Base-by-base conservation (phyloP, 805 yeast species). In the Candida hungchunana region DNA sequence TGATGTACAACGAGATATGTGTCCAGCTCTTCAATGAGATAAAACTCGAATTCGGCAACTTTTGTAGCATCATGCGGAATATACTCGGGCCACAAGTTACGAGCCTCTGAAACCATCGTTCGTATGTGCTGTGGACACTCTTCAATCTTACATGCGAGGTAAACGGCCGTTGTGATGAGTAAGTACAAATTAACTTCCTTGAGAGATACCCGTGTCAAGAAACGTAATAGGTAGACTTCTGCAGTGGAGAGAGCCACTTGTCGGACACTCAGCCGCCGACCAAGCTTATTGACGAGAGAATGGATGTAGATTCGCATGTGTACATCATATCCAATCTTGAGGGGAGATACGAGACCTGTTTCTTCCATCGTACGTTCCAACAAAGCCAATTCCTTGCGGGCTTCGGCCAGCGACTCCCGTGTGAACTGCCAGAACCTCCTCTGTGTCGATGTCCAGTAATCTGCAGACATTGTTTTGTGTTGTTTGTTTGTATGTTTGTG, bases 61-160 rank as follows among this genome's bases (percentile, higher is more conserved):
- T 85, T 86, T 19, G 95, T 82, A 13, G 88, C 76, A 56, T 90
- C 97, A 40, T 83, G 87, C 0, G 97, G 95, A 24, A 90, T 81
- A 51, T 79, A 86, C 52, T 89, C 96, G 0, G 97, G 97, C 97
- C 97, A 90, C 26, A 87, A 62, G 25, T 81, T 81, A 35, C 96
- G 64, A 2, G 97, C 93, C 55, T 90, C 97, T 14, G 79, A 70
- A 16, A 86, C 75, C 8, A 93, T 71, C 1, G 89, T 75, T 37
- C 96, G 64, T 8, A 93, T 87, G 55, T 93, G 97, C 53, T 84
- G 95, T 1, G 98, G 97, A 48, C 86, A 82, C 59, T 93, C 98
- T 58, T 93, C 97, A 22, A 88, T 82, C 56, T 93, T 90, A 63
- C 96, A 83, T 0, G 97, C 89, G 20, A 93, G 69, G 52, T 93